Conservation (phyloP, 768 basidiomycete genomes). For the Suillus paluster region DNA sequence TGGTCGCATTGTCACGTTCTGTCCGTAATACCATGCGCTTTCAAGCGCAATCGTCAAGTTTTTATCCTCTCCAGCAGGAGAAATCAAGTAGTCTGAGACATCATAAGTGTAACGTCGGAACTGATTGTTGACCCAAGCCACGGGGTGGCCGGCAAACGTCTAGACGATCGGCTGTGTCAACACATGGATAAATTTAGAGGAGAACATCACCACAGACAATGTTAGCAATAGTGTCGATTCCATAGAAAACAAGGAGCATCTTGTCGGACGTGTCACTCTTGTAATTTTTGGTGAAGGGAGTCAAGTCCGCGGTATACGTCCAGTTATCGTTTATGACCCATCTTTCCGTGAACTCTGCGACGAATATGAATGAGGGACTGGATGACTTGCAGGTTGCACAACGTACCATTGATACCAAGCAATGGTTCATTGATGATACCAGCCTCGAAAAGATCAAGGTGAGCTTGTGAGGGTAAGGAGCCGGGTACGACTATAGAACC, state of each 20-base stretch:
- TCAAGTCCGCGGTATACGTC: conserved; percentile 59
- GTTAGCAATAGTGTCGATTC: conserved; percentile 60
- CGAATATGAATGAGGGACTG: neutral
- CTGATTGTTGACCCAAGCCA: conserved; percentile 63
- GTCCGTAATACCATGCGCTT: conserved; percentile 56
- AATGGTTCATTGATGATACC: conserved; percentile 59
- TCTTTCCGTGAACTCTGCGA: conserved; percentile 57
- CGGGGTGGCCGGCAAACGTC: conserved; percentile 54
- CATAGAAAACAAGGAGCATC: conserved; percentile 56
- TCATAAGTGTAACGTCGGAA: conserved; percentile 60
- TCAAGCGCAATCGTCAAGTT: conserved; percentile 57
- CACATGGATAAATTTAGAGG: neutral
- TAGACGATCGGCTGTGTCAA: conserved; percentile 20
- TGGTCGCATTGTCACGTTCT: conserved; percentile 54
- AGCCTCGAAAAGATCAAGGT: conserved; percentile 55
- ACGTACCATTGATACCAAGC: conserved; percentile 54
- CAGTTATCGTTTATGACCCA: conserved; percentile 62
- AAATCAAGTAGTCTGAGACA: conserved; percentile 45
- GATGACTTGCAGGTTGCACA: neutral
- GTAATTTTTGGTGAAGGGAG: conserved; percentile 42
- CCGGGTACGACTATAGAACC: conserved; percentile 58
- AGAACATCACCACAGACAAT: conserved; percentile 42
- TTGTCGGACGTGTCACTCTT: conserved; percentile 26
- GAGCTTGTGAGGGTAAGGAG: conserved; percentile 54
- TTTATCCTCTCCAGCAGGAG: conserved; percentile 36